Evolutionary conservation across 2,329 filamentous ascomycete genomes (phyloP).

Genomic region (Rhexocercosporidium sp.): DNA sequence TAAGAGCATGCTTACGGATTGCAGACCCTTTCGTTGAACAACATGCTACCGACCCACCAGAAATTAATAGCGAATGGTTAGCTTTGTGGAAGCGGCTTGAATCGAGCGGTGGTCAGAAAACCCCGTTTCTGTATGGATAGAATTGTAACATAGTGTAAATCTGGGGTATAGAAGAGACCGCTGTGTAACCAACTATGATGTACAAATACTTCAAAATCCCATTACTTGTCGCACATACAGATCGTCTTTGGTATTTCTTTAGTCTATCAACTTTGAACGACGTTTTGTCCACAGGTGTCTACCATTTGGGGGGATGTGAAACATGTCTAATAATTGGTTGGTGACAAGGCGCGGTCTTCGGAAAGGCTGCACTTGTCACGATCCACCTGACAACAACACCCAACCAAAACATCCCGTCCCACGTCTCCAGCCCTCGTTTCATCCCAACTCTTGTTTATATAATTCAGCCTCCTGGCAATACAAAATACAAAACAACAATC

Average conservation of each 20-base stretch:
- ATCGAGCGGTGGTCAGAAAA: not conserved
- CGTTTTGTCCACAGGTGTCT: not conserved
- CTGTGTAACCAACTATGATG: slow-evolving; percentile 2
- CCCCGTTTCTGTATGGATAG: slow-evolving; percentile 15
- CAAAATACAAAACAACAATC: not conserved
- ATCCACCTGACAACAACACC: slow-evolving; percentile 24
- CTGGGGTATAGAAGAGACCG: not conserved
- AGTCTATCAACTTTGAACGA: not conserved
- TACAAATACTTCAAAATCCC: not conserved
- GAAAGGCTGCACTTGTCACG: not conserved
- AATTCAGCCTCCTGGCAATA: not conserved
- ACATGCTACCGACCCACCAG: slow-evolving; percentile 21
- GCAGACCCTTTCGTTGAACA: slow-evolving; percentile 52
- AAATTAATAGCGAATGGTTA: slow-evolving; percentile 29
- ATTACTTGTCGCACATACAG: not conserved
- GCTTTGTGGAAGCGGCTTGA: slow-evolving; percentile 28
- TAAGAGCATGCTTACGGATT: slow-evolving; percentile 60
- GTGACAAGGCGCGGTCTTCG: slow-evolving; percentile 8
- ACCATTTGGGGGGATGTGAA: not conserved
- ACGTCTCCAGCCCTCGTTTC: slow-evolving; percentile 2
- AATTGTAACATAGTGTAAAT: slow-evolving; percentile 19
- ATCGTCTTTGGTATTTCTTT: not conserved
- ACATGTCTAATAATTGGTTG: slow-evolving; percentile 11
- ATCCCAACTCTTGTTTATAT: slow-evolving; percentile 7
- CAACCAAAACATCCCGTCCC: slow-evolving; percentile 16